Evolutionary conservation across 1,139 yeast species (phyloP).

Genomic region (Sugiyamaella xylanicola): DNA sequence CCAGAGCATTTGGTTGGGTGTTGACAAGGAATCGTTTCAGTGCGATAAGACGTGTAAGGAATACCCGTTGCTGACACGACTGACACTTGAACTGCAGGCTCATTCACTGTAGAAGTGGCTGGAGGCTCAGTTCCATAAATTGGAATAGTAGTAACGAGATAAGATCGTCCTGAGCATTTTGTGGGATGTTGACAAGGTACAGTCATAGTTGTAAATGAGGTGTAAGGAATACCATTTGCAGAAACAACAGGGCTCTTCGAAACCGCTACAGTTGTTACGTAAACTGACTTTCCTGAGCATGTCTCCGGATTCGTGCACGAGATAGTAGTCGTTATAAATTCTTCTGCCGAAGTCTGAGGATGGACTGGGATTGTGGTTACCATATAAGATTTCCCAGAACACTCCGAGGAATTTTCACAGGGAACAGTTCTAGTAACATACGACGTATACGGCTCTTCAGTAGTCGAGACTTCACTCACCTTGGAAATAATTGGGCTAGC

Average conservation of each 20-base stretch:
- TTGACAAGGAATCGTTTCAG: conserved; percentile 25
- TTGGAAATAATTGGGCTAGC: background rate
- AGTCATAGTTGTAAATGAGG: conserved; percentile 16
- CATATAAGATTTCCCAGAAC: conserved; percentile 5
- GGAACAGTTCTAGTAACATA: conserved; percentile 16
- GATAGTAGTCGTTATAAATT: conserved; percentile 5
- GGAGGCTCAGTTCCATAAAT: conserved; percentile 5
- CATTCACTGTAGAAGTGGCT: conserved; percentile 2
- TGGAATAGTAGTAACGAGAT: conserved; percentile 18
- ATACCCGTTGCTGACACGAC: background rate
- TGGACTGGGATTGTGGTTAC: conserved; percentile 10
- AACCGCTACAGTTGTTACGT: conserved; percentile 13
- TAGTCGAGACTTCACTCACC: background rate
- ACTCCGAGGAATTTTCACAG: background rate
- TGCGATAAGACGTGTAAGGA: conserved; percentile 18
- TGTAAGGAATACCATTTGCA: conserved; percentile 6
- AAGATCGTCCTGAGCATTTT: conserved; percentile 21
- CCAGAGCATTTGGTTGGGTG: conserved; percentile 23
- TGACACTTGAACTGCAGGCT: background rate
- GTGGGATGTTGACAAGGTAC: conserved; percentile 20
- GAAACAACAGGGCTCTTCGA: background rate
- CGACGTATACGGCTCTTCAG: conserved; percentile 4
- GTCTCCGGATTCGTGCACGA: conserved; percentile 11
- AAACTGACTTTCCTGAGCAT: conserved; percentile 6
- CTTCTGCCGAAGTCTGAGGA: background rate